A percentile compares a stretch with the other conserved stretches of the same genome.
Conservation (phyloP, 306 rosid genomes). For the Prinsepia uniflora region DNA sequence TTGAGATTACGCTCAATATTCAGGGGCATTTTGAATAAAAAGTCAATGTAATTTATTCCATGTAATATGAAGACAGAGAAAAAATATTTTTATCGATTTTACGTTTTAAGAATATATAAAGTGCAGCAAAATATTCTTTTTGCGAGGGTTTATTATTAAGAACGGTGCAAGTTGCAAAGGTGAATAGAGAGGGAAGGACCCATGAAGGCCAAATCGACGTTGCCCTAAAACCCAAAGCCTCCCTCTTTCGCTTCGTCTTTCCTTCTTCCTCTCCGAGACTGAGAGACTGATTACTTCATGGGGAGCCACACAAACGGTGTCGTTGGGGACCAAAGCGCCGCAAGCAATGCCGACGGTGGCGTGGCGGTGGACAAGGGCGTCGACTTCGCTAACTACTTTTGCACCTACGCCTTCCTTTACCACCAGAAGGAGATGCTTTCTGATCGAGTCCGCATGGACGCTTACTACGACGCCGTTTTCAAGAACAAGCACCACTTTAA, state of each 20-base stretch:
- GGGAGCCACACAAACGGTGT: slow-evolving; percentile 59
- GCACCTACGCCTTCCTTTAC: slow-evolving; percentile 85
- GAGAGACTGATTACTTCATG: slow-evolving; percentile 30
- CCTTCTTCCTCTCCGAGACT: neutral
- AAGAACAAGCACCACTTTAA: slow-evolving; percentile 76
- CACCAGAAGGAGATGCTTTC: slow-evolving; percentile 99
- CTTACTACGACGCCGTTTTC: slow-evolving; percentile 77
- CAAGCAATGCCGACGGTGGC: slow-evolving; percentile 20
- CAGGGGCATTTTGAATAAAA: too few species aligned
- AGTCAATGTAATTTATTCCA: too few species aligned
- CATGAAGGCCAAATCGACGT: slow-evolving; percentile 17
- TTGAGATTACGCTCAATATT: too few species aligned
- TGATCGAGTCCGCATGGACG: slow-evolving; percentile 98
- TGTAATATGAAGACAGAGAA: too few species aligned
- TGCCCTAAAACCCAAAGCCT: slow-evolving; percentile 40
- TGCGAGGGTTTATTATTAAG: neutral
- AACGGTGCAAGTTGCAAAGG: neutral
- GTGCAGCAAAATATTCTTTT: too few species aligned
- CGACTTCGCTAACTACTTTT: slow-evolving; percentile 84
- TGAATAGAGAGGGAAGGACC: neutral
- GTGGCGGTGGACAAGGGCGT: slow-evolving; percentile 64
- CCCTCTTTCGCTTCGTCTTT: neutral
- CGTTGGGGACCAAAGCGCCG: slow-evolving; percentile 27
- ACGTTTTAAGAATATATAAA: too few species aligned
- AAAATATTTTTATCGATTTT: too few species aligned